Evolutionary conservation across 2,329 filamentous ascomycete species (phyloP), one percentile per base, ranked within the genome.

Genomic region (Exophiala calicioides): DNA sequence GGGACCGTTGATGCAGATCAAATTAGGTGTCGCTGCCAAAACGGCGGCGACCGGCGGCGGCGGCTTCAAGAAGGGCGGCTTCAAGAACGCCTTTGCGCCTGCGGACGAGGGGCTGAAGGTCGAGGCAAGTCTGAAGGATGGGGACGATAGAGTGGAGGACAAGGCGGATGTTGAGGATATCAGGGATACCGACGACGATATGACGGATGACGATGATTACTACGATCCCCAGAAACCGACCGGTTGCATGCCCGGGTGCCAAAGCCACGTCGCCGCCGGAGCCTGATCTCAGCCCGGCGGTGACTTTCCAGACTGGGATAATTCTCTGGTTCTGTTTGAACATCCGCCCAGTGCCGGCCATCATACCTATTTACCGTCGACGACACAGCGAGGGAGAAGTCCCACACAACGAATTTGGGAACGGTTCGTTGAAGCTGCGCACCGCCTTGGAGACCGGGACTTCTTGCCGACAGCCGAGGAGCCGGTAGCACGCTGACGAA

Each of bases 31-130:
- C 20, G 26, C 47, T 18, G 64, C 29, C 43, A 60, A 58, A 32
- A 86, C 20, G 19, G 50, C 52, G 18, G 60, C 62, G 1, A 56
- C 58, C 2, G 56, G 56, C 6, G 60, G 61, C 12, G 65, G 64
- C 15, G 68, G 69, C 0, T 90, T 90, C 62, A 90, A 90, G 69
- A 93, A 91, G 62, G 84, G 85, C 1, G 88, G 87, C 0, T 90
- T 90, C 66, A 90, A 88, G 85, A 82, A 59, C 85, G 86, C 1
- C 87, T 90, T 70, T 77, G 56, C 49, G 2, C 44, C 58, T n/a
- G 53, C 46, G 19, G 52, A 50, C 18, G 53, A 48, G 26, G 50
- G 57, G 19, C 53, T 57, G 9, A 62, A 62, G 3, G 62, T 59
- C 9, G 61, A 63, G 3, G 61, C 61, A 9, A 68, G 68, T 48